Evolutionary conservation across 805 yeast species (phyloP), one percentile per base, ranked within the genome.

Genomic region (Wickerhamomyces xylosicus): DNA sequence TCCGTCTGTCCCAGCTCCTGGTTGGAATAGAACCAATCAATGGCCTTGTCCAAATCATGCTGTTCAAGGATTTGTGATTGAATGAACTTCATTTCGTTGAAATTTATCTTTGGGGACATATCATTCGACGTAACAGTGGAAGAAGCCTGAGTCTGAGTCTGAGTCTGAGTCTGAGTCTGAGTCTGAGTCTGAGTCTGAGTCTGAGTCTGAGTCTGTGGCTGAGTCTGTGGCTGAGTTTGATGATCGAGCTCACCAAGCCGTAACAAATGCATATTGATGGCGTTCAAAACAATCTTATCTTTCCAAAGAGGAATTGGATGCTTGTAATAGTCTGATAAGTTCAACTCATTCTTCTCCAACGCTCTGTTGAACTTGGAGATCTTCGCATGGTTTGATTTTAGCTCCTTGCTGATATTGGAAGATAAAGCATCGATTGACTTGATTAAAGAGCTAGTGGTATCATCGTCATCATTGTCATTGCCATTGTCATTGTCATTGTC

Each of bases 211-310:
- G 53, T 54, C 37, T 16, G 38, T 36, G 17, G 16, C 28, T 18
- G 19, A 29, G 38, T 58, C 51, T 40, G 43, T 55, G 36, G 39
- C 56, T 38, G 50, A 57, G 64, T 40, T 54, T 48, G n/a, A 3
- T 44, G 44, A 37, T 52, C 50, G 11, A 66, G 57, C 38, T 69
- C 63, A n/a, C 72, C 74, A 39, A 63, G 63, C n/a, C 77, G 57
- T 10, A 67, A 52, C 17, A 73, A 51, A 47, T 73, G 77, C 40
- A 63, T 56, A 17, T 64, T 62, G 9, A 73, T 59, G 1, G 74
- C 74, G 15, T 54, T 52, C 27, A 67, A 61, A 17, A 71, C 57
- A 28, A 54, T 44, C 9, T 43, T 37, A 39, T 48, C 36, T 31
- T 41, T 47, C 15, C 47, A 17, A 4, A 48, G 41, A 2, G 46